Percentiles rank a stretch among this genome's conserved stretches.
phyloP scores from a whole-genome alignment of 306 rosid species.

The Erythrophleum fordii region DNA sequence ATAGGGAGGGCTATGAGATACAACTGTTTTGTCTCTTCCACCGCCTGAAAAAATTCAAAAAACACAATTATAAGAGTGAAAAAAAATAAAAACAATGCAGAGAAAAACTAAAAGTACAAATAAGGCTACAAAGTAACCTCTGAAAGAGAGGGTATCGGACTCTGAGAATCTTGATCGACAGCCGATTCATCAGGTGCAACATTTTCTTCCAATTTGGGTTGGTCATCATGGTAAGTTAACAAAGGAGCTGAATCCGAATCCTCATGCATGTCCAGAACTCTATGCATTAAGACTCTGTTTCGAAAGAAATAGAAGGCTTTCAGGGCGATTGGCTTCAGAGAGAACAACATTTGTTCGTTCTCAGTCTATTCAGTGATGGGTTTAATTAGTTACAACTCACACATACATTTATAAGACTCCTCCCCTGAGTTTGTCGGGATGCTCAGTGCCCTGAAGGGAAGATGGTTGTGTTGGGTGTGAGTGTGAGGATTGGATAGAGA shows the following conservation, averaged over 20 bases:
- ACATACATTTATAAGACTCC: background rate
- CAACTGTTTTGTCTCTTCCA: constrained; percentile 43
- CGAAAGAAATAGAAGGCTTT: background rate
- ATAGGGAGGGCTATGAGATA: constrained; percentile 42
- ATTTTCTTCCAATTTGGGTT: background rate
- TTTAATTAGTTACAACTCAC: background rate
- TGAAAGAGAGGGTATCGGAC: background rate
- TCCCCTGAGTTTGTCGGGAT: background rate
- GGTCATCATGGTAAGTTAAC: constrained; percentile 1
- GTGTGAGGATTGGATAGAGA: background rate
- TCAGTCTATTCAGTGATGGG: background rate
- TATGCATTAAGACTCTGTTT: background rate
- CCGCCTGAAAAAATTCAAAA: background rate
- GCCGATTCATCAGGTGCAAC: background rate
- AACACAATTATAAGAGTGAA: background rate
- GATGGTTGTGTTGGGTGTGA: too few relatives aligned
- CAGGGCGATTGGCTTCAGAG: background rate
- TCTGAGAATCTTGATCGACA: background rate
- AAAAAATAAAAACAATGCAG: background rate
- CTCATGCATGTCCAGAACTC: constrained; percentile 2
- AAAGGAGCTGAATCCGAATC: constrained; percentile 27
- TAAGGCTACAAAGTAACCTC: constrained; percentile 24
- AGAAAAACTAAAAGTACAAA: background rate
- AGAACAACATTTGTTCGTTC: background rate
- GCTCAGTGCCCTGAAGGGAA: too few relatives aligned